Evolutionary conservation across 345 rosid species (phyloP).

Genomic region (Eutrema yunnanense): DNA sequence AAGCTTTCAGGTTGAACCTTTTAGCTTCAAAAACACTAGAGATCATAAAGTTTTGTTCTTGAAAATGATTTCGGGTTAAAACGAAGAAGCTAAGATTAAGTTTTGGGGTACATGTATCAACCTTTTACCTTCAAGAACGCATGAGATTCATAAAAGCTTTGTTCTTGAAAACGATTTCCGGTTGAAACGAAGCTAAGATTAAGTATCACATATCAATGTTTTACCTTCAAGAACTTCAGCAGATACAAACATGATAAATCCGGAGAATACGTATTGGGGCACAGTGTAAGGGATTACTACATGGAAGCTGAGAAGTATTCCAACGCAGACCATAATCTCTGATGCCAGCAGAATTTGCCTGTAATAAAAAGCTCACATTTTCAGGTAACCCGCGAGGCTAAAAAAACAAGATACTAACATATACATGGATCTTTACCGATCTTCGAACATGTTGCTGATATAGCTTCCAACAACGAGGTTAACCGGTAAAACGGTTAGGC

Average conservation of each 20-base stretch:
- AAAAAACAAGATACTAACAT: neutral
- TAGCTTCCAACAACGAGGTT: slow-evolving; percentile 86
- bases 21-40: neutral
- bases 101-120: no score
- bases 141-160: no score
- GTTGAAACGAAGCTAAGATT: no score
- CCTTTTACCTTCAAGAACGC: no score
- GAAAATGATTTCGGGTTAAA: neutral
- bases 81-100: no score
- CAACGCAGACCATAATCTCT: slow-evolving; percentile 75
- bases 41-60: neutral
- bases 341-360: slow-evolving; percentile 92
- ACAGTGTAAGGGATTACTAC: slow-evolving; percentile 53
- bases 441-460: slow-evolving; percentile 93
- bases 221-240: slow-evolving; percentile 98
- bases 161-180: no score
- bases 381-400: neutral
- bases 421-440: slow-evolving; percentile 41
- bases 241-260: slow-evolving; percentile 79
- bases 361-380: slow-evolving; percentile 17
- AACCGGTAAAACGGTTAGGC: slow-evolving; percentile 90
- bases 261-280: slow-evolving; percentile 82
- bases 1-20: neutral
- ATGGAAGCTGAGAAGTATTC: slow-evolving; percentile 82
- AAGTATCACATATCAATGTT: neutral